A percentile compares a stretch with the other conserved stretches of the same genome.
Evolutionary conservation across 768 basidiomycete genomes (phyloP).

Genomic region (Termitomyces sp.): DNA sequence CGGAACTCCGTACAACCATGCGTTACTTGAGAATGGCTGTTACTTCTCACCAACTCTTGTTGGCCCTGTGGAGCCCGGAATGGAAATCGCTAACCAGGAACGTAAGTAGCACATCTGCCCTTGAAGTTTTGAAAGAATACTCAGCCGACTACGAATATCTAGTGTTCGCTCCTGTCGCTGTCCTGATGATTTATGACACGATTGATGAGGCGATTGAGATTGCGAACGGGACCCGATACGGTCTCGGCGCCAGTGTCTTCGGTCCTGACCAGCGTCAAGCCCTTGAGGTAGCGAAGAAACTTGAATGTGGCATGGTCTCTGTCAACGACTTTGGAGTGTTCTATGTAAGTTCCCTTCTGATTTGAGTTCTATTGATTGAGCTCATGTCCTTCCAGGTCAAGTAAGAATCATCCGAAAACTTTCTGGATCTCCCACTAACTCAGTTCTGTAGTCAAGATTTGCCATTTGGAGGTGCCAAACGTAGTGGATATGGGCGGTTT

Average conservation of each 20-base stretch:
- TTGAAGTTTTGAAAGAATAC: neutral
- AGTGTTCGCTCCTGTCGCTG: constrained; percentile 94
- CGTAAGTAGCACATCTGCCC: constrained; percentile 38
- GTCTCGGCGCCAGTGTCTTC: constrained; percentile 92
- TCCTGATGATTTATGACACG: constrained; percentile 79
- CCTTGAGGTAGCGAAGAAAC: constrained; percentile 67
- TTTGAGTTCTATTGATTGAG: neutral
- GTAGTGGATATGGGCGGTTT: constrained; percentile 91
- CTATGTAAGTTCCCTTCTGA: constrained; percentile 47
- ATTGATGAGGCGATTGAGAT: constrained; percentile 83
- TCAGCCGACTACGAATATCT: neutral
- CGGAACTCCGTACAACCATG: constrained; percentile 61
- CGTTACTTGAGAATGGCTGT: constrained; percentile 62
- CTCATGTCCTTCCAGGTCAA: constrained; percentile 47
- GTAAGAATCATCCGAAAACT: constrained; percentile 29
- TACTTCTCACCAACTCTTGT: constrained; percentile 90
- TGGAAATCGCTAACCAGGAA: constrained; percentile 79
- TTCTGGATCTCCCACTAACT: neutral
- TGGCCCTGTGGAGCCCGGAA: constrained; percentile 63
- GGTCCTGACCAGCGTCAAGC: constrained; percentile 80
- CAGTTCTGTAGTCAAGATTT: constrained; percentile 62
- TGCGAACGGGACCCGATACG: constrained; percentile 85
- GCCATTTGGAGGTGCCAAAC: constrained; percentile 92
- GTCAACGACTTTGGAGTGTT: constrained; percentile 92
- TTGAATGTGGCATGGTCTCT: constrained; percentile 97